Conservation (phyloP, 768 basidiomycete genomes). For the Dictyophora rubrovolvata region DNA sequence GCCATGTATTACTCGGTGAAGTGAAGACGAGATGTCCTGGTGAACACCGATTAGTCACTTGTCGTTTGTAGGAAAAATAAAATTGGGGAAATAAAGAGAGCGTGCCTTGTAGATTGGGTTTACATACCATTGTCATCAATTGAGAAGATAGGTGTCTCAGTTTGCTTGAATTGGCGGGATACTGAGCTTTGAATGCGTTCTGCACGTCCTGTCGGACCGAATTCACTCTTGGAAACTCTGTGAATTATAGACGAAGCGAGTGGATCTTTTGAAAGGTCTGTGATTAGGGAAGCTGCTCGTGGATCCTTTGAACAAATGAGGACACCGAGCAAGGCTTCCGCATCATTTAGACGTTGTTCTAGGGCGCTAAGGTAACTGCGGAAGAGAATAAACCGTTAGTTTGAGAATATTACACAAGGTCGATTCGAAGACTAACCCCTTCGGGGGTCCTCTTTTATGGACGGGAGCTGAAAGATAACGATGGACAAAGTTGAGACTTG, state of each 20-base stretch:
- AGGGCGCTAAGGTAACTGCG: slow-evolving; percentile 33
- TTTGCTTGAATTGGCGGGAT: background rate
- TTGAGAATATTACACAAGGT: background rate
- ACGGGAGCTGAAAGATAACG: background rate
- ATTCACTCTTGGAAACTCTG: slow-evolving; percentile 24
- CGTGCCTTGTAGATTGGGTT: background rate
- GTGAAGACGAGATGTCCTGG: slow-evolving; percentile 1
- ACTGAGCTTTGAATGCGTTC: background rate
- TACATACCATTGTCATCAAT: background rate
- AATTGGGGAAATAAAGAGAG: too few species aligned
- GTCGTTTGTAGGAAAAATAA: too few species aligned
- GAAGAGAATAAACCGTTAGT: background rate
- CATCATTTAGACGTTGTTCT: slow-evolving; percentile 32
- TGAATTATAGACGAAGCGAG: slow-evolving; percentile 30
- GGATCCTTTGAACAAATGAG: slow-evolving; percentile 24
- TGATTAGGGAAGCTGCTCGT: slow-evolving; percentile 27
- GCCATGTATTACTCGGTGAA: background rate
- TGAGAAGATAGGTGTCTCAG: background rate
- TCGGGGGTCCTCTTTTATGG: background rate
- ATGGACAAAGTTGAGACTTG: background rate
- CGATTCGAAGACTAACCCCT: background rate
- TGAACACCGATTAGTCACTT: too few species aligned
- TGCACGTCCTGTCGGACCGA: slow-evolving; percentile 16
- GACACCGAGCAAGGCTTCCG: slow-evolving; percentile 33
- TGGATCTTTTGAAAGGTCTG: slow-evolving; percentile 24